These are phyloP conservation scores for Geosmithia putterillii DNA, from an alignment of 2,329 filamentous ascomycete genomes.

Conservation along the genomic window DNA sequence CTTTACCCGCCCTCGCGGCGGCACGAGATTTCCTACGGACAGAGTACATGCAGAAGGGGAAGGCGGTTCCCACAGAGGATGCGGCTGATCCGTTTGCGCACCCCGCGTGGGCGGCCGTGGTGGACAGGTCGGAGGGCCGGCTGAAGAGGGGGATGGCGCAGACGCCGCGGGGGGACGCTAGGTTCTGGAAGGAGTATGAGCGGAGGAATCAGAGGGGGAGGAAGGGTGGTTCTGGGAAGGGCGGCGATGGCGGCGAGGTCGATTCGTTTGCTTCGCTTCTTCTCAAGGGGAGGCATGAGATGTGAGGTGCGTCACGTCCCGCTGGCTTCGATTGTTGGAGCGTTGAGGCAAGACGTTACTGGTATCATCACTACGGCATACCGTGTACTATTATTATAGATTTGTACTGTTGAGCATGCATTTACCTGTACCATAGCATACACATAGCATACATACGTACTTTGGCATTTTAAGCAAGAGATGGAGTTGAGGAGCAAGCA, in stretches of 20 bases:
- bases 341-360: too few relatives aligned
- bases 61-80: neutral
- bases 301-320: too few relatives aligned
- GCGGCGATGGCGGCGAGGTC: neutral
- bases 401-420: too few relatives aligned
- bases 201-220: neutral
- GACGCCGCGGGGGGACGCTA: neutral
- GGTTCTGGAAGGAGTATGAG: neutral
- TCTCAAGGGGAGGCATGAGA: too few relatives aligned
- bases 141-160: neutral
- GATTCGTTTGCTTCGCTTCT: too few relatives aligned
- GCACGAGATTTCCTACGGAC: neutral
- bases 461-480: too few relatives aligned
- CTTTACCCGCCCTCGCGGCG: neutral
- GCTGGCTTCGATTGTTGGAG: too few relatives aligned
- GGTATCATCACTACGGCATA: too few relatives aligned
- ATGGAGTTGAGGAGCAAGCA: too few relatives aligned
- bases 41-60: neutral
- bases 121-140: neutral
- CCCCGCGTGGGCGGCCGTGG: constrained; percentile 6
- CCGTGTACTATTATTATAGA: too few relatives aligned
- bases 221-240: neutral
- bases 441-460: too few relatives aligned
- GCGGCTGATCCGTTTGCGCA: constrained; percentile 7
- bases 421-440: too few relatives aligned